A percentile compares a stretch with the other conserved stretches of the same genome.
Evolutionary conservation across 1,139 yeast species (phyloP).

Genomic region (Debaryomycetaceae sp.): DNA sequence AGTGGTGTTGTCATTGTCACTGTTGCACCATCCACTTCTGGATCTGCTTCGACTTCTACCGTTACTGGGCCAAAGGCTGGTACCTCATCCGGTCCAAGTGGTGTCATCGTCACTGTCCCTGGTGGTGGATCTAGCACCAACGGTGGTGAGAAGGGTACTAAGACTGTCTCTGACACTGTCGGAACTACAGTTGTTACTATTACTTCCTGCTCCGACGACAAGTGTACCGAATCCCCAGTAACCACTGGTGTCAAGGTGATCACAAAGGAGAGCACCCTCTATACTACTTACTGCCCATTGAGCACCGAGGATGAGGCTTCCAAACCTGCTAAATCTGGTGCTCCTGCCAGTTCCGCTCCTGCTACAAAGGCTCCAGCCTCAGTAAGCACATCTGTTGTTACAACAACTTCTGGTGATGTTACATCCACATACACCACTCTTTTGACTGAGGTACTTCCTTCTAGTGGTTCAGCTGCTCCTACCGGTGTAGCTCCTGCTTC

Average conservation of each 20-base stretch:
- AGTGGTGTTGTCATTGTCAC: slow-evolving; percentile 7
- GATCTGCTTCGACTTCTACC: neutral
- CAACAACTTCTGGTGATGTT: neutral
- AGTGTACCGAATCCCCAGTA: slow-evolving; percentile 12
- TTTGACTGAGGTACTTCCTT: slow-evolving; percentile 1
- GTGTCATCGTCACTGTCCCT: neutral
- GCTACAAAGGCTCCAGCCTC: slow-evolving; percentile 6
- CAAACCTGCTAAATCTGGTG: slow-evolving; percentile 12
- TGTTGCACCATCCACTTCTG: slow-evolving; percentile 6
- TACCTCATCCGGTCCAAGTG: neutral
- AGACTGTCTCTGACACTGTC: neutral
- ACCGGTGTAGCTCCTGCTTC: neutral
- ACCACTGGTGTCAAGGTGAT: slow-evolving; percentile 10
- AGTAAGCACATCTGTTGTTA: slow-evolving; percentile 2
- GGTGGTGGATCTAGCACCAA: neutral
- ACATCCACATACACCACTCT: neutral
- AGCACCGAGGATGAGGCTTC: slow-evolving; percentile 7
- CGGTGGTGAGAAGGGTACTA: neutral
- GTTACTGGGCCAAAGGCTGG: neutral
- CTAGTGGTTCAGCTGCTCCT: slow-evolving; percentile 3
- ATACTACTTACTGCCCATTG: slow-evolving; percentile 31
- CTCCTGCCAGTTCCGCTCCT: slow-evolving; percentile 11
- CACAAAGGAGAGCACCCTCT: slow-evolving; percentile 13
- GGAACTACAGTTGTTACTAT: neutral
- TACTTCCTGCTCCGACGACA: slow-evolving; percentile 10